These are phyloP conservation scores for Pythium dissimile DNA, from an alignment of 352 stramenopile species.

Conservation along the genomic window DNA sequence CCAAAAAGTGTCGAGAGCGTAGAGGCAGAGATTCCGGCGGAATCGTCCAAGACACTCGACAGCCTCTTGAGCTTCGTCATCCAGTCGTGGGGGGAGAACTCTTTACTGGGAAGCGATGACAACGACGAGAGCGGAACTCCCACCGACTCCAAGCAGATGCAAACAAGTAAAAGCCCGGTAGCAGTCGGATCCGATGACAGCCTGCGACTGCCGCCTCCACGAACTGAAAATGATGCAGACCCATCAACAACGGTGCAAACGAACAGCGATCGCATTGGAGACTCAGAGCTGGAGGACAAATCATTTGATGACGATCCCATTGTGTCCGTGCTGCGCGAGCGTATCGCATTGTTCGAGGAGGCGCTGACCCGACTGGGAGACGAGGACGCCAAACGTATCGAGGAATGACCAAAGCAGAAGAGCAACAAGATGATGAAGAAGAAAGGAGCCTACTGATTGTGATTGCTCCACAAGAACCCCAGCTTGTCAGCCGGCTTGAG, in stretches of 20 bases:
- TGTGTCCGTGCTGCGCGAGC: constrained; percentile 32
- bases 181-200: no score
- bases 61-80: constrained; percentile 48
- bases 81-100: constrained; percentile 43
- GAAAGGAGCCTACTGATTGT: not conserved
- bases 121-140: no score
- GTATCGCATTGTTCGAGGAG: constrained; percentile 45
- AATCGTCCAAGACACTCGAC: constrained; percentile 28
- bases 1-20: not conserved
- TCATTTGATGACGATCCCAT: constrained; percentile 31
- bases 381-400: no score
- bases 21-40: constrained; percentile 5
- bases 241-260: no score
- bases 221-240: not conserved
- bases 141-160: no score
- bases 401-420: not conserved
- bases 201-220: not conserved
- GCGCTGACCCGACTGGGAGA: constrained; percentile 34
- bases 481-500: constrained; percentile 34
- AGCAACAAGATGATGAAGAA: not conserved
- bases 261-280: no score
- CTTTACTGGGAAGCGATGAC: constrained; percentile 7
- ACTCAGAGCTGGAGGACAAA: constrained; percentile 4
- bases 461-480: constrained; percentile 43
- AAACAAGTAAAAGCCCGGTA: no score